Evolutionary conservation across 257 asterid species (phyloP), one percentile per base, ranked within the genome.

Genomic region (Echium plantagineum): DNA sequence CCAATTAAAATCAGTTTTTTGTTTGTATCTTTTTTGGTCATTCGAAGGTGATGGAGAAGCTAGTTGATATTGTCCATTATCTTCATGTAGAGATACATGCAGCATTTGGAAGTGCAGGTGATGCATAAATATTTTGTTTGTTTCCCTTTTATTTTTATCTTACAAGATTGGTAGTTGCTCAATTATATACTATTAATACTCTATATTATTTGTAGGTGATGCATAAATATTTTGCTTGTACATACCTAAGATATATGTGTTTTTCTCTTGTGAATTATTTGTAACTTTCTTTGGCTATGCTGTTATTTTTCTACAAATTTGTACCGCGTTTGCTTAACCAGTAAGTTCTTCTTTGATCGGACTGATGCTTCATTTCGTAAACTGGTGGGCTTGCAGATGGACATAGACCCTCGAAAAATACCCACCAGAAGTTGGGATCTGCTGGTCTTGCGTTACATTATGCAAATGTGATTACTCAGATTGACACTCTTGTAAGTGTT

Each of bases 401-500:
- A 66, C 72, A 70, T 60, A 71, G 68, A 62, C 85, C 91, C 2
- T 66, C 71, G 18, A 77, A 79, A 65, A 78, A 69, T 74, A 67
- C 70, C 64, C 77, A 73, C 26, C 85, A 86, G 72, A 81, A 95
- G 70, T 74, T 91, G n/a, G 98, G 98, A 35, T 83, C 46, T 58
- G 93, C 94, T 32, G 95, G 98, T 73, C 94, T 91, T 67, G 95
- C 96, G 62, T 75, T 91, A 66, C 98, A 91, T 77, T 91, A 91
- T 72, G 98, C 98, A 63, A 91, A 85, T 81, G 75, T 91, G 72
- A 77, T 91, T 71, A 83, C 90, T 67, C 96, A 91, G 69, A 91
- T 91, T 32, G 98, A 91, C 70, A 91, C 81, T 62, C 73, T 91
- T 51, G 98, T 91, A 77, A 83, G 96, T 62, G 69, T 35, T 16